Evolutionary conservation across 2,329 filamentous ascomycete species (phyloP).

Genomic region (Botrytis sinoallii): DNA sequence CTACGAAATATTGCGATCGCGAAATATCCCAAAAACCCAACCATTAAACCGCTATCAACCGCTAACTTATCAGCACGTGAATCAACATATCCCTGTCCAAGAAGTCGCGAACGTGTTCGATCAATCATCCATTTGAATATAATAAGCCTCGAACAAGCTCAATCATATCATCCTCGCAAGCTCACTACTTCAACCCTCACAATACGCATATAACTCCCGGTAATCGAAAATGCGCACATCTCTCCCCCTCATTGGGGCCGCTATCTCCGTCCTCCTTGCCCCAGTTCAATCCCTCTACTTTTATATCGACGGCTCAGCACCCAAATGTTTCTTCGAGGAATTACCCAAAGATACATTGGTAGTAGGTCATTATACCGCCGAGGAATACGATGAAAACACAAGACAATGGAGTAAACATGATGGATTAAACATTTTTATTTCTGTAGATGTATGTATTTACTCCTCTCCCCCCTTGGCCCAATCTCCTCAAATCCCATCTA

Average conservation of each 20-base stretch:
- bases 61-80: constrained; percentile 18
- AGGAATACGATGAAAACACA: constrained; percentile 73
- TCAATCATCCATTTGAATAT: constrained; percentile 7
- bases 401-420: constrained; percentile 69
- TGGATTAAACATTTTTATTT: constrained; percentile 80
- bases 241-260: constrained; percentile 55
- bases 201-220: background rate
- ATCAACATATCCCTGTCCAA: background rate
- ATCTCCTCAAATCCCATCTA: constrained; percentile 18
- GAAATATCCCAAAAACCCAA: constrained; percentile 6
- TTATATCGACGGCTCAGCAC: constrained; percentile 80
- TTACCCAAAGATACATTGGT: constrained; percentile 96
- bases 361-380: constrained; percentile 84
- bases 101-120: constrained; percentile 22
- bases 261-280: constrained; percentile 55
- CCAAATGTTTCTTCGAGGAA: constrained; percentile 98
- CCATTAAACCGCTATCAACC: background rate
- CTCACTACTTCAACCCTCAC: background rate
- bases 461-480: constrained; percentile 4
- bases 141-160: constrained; percentile 4
- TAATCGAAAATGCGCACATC: constrained; percentile 52
- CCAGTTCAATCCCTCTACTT: constrained; percentile 87
- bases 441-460: constrained; percentile 67
- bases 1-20: background rate
- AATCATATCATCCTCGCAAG: background rate